Percentiles rank a stretch among this genome's conserved stretches.
phyloP scores from a whole-genome alignment of 2,329 filamentous ascomycete genomes.

The Ustulina deusta region DNA sequence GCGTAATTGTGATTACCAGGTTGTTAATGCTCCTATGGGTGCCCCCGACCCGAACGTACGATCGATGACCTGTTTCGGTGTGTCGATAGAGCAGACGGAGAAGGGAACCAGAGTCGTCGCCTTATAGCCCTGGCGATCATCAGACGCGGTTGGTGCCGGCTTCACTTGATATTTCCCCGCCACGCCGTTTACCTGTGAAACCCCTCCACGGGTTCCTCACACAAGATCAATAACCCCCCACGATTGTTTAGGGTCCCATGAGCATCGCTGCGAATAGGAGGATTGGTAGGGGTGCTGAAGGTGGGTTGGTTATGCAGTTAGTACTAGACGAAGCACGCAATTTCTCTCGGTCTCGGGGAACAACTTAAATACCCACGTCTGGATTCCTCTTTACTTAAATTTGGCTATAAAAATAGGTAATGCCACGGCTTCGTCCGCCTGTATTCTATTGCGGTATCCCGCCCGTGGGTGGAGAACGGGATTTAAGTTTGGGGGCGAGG shows the following conservation, averaged over 20 bases:
- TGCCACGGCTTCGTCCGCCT: slow-evolving; percentile 9
- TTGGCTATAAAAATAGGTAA: slow-evolving; percentile 29
- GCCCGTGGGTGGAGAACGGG: slow-evolving; percentile 19
- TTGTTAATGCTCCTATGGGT: slow-evolving; percentile 11
- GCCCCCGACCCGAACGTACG: slow-evolving; percentile 3
- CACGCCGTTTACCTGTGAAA: slow-evolving; percentile 9
- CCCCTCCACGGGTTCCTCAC: slow-evolving; percentile 4
- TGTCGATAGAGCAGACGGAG: slow-evolving; percentile 20
- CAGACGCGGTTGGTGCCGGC: slow-evolving; percentile 12
- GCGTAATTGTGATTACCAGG: slow-evolving; percentile 15
- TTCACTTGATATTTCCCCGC: slow-evolving; percentile 6
- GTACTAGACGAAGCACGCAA: slow-evolving; percentile 45
- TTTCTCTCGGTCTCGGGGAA: slow-evolving; percentile 33
- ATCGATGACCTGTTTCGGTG: slow-evolving; percentile 15
- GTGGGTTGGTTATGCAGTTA: slow-evolving; percentile 29
- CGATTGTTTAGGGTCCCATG: slow-evolving; percentile 35
- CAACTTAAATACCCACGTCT: slow-evolving; percentile 6
- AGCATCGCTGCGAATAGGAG: slow-evolving; percentile 36
- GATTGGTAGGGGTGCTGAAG: slow-evolving; percentile 2
- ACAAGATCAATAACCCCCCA: slow-evolving; percentile 32
- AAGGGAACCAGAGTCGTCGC: slow-evolving; percentile 13
- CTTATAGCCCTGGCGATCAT: slow-evolving; percentile 16
- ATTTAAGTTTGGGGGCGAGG: neutral
- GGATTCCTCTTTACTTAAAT: slow-evolving; percentile 17
- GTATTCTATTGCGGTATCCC: slow-evolving; percentile 18